phyloP scores from a whole-genome alignment of 31 red algal species.

The Odonthalia washingtoniensis region DNA sequence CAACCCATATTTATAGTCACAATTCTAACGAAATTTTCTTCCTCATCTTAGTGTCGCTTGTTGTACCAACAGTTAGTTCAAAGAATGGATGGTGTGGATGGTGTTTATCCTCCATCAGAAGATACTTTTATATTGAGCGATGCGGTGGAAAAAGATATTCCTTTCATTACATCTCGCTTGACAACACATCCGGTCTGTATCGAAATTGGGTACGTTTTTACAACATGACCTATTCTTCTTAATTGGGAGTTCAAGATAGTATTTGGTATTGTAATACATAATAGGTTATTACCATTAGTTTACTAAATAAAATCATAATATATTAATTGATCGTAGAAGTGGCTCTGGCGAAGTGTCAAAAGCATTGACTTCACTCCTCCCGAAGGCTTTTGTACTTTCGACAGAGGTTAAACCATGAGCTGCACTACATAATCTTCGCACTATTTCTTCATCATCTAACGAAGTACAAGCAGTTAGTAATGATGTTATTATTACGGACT shows the following conservation, averaged over 20 bases:
- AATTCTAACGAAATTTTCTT: too few species aligned
- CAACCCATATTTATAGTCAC: too few species aligned
- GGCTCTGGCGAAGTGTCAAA: constrained; percentile 58
- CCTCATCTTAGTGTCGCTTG: too few species aligned
- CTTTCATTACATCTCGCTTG: constrained; percentile 15
- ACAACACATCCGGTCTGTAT: constrained; percentile 22
- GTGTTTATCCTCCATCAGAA: constrained; percentile 86
- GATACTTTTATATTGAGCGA: constrained; percentile 87
- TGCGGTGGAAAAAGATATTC: constrained; percentile 60
- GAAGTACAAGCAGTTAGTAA: neutral
- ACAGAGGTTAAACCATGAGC: constrained; percentile 71
- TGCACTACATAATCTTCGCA: neutral
- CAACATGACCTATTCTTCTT: too few species aligned
- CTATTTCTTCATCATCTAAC: neutral
- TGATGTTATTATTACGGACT: constrained; percentile 54
- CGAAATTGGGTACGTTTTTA: constrained; percentile 76
- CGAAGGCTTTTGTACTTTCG: constrained; percentile 20
- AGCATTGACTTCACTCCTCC: constrained; percentile 37
- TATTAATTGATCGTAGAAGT: constrained; percentile 8
- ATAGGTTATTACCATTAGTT: too few species aligned
- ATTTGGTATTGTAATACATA: too few species aligned
- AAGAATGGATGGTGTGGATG: constrained; percentile 84
- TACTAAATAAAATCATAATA: constrained; percentile 1
- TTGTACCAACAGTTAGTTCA: too few species aligned
- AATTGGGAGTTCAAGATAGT: too few species aligned